Percentiles rank a stretch among this genome's conserved stretches.
These are phyloP conservation scores for Fraxinus excelsior DNA, from an alignment of 257 asterid genomes.

Conservation along the genomic window DNA sequence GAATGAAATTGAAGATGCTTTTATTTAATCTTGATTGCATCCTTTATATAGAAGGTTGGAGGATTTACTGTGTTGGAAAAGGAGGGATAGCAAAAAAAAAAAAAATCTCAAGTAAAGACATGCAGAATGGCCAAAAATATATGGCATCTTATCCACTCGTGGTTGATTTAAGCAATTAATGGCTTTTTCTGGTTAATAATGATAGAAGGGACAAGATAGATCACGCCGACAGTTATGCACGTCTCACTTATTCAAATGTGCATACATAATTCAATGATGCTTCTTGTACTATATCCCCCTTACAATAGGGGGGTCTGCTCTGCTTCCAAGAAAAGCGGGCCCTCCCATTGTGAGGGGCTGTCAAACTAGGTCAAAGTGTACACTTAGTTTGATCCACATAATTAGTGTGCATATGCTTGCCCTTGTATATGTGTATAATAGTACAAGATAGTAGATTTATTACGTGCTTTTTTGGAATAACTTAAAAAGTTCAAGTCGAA, in stretches of 20 bases:
- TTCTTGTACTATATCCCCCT: too few species aligned
- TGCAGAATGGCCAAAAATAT: constrained; percentile 1
- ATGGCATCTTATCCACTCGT: not conserved
- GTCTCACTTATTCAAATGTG: not conserved
- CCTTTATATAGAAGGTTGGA: not conserved
- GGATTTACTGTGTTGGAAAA: not conserved
- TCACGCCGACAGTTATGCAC: not conserved
- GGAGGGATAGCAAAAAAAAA: not conserved
- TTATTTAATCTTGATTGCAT: not conserved
- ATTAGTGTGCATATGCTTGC: too few species aligned
- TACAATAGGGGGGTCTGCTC: too few species aligned
- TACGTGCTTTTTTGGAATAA: too few species aligned
- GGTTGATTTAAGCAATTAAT: constrained; percentile 11
- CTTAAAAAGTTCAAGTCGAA: too few species aligned
- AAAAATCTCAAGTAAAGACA: constrained; percentile 22
- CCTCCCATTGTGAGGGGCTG: too few species aligned
- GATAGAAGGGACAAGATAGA: not conserved
- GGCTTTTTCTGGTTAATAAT: constrained; percentile 11
- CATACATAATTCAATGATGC: too few species aligned
- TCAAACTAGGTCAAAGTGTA: too few species aligned
- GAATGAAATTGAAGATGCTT: not conserved
- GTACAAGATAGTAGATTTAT: too few species aligned
- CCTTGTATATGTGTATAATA: too few species aligned
- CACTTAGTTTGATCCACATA: too few species aligned
- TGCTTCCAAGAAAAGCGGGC: too few species aligned